Conservation (phyloP, 2,329 filamentous ascomycete genomes). For the Furcasterigmium furcatum region DNA sequence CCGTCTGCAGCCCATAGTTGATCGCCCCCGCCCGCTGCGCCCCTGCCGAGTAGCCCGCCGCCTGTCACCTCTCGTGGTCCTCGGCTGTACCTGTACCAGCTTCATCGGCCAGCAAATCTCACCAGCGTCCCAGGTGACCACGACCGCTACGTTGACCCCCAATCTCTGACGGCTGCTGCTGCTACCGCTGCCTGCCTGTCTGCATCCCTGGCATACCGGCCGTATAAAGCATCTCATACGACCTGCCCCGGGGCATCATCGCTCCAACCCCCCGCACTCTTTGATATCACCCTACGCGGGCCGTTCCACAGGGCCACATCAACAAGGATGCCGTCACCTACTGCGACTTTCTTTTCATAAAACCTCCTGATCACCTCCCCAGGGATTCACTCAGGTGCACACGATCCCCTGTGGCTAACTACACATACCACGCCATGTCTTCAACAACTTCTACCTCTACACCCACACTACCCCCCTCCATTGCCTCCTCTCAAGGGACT, state of each 20-base stretch:
- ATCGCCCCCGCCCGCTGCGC: conserved; percentile 4
- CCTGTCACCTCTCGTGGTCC: conserved; percentile 3
- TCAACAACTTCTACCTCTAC: conserved; percentile 25
- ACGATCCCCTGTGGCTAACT: background rate
- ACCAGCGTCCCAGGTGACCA: conserved; percentile 1
- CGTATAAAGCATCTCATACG: conserved; percentile 8
- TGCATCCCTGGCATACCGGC: conserved; percentile 10
- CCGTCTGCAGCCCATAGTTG: conserved; percentile 11
- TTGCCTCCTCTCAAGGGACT: conserved; percentile 24
- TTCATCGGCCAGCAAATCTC: conserved; percentile 7
- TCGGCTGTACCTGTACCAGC: conserved; percentile 5
- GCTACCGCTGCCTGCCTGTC: conserved; percentile 5
- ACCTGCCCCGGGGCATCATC: conserved; percentile 8
- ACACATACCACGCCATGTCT: conserved; percentile 3
- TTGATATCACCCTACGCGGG: conserved; percentile 10
- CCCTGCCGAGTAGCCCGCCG: conserved; percentile 3
- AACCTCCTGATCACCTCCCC: conserved; percentile 10
- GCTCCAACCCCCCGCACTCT: conserved; percentile 10
- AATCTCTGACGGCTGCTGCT: conserved; percentile 8
- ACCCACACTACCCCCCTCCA: conserved; percentile 22
- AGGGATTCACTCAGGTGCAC: conserved; percentile 5
- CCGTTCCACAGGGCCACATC: conserved; percentile 14
- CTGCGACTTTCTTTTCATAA: conserved; percentile 12
- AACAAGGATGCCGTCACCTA: conserved; percentile 15
- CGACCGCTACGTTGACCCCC: conserved; percentile 5